Conservation (phyloP, 305 asterid genomes). For the Petunia hybrid region DNA sequence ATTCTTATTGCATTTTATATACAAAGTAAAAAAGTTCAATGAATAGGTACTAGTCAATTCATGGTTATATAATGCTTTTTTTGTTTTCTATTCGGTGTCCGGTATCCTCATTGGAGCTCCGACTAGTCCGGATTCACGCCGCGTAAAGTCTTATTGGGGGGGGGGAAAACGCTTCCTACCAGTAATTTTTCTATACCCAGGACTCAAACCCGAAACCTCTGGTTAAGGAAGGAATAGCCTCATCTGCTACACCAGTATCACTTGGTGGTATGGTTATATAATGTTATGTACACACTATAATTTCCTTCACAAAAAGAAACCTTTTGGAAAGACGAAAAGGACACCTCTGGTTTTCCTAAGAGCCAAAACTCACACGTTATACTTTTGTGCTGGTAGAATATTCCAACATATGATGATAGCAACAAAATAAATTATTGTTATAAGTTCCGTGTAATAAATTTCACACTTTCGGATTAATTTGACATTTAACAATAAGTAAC, state of each 20-base stretch:
- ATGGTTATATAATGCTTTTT: neutral
- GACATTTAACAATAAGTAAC: too few relatives aligned
- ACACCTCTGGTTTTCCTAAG: constrained; percentile 21
- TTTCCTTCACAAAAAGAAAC: neutral
- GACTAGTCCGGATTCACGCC: too few relatives aligned
- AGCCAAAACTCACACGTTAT: constrained; percentile 23
- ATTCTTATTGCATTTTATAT: neutral
- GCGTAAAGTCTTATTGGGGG: too few relatives aligned
- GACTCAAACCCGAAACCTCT: too few relatives aligned
- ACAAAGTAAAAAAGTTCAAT: neutral
- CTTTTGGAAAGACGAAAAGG: too few relatives aligned
- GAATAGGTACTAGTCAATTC: neutral
- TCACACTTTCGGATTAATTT: neutral
- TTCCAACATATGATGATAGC: constrained; percentile 36
- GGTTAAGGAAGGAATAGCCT: too few relatives aligned
- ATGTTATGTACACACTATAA: neutral
- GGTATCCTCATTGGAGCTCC: too few relatives aligned
- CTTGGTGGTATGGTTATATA: neutral
- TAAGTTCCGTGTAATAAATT: neutral
- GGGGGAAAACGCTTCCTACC: too few relatives aligned
- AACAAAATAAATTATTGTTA: neutral
- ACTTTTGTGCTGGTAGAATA: constrained; percentile 49
- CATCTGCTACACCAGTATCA: too few relatives aligned
- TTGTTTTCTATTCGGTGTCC: too few relatives aligned
- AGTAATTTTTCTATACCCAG: too few relatives aligned